A percentile compares a stretch with the other conserved stretches of the same genome.
phyloP scores from a whole-genome alignment of 2,329 filamentous ascomycete species.

The Acrodontium crateriforme region DNA sequence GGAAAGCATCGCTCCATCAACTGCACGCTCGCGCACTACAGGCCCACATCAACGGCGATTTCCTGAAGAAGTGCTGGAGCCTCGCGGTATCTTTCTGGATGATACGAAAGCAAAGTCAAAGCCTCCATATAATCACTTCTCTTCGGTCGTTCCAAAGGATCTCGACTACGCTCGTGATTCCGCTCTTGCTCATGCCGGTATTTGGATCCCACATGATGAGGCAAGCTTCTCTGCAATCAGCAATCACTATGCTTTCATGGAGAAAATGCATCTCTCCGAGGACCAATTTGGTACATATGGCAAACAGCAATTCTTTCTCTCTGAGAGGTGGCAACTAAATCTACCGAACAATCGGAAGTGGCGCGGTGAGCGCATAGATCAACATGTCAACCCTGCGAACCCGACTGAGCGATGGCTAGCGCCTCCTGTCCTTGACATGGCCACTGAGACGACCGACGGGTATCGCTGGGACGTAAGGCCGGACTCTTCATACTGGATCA shows the following conservation, averaged over 20 bases:
- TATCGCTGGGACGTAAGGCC: conserved; percentile 1
- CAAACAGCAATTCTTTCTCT: conserved; percentile 1
- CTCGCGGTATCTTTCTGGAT: no score
- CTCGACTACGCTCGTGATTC: no score
- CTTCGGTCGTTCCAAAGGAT: no score
- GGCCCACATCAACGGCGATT: no score
- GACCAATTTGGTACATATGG: conserved; percentile 1
- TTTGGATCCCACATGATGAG: no score
- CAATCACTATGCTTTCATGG: conserved; percentile 1
- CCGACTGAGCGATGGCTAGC: neutral
- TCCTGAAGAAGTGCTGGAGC: no score
- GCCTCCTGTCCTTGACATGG: conserved; percentile 1
- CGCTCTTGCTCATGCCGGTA: no score
- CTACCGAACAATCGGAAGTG: conserved; percentile 1
- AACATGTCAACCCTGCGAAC: neutral
- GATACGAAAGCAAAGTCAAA: no score
- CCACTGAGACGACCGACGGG: neutral
- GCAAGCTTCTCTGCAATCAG: no score
- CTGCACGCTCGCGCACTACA: no score
- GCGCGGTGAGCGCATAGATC: conserved; percentile 1
- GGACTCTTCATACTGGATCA: conserved; percentile 2
- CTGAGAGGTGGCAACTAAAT: neutral
- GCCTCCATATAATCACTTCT: no score
- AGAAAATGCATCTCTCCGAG: conserved; percentile 1
- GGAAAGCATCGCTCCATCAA: no score